phyloP scores from a whole-genome alignment of 192 early-diverging fungal genomes.

The Helicostylum pulchrum region DNA sequence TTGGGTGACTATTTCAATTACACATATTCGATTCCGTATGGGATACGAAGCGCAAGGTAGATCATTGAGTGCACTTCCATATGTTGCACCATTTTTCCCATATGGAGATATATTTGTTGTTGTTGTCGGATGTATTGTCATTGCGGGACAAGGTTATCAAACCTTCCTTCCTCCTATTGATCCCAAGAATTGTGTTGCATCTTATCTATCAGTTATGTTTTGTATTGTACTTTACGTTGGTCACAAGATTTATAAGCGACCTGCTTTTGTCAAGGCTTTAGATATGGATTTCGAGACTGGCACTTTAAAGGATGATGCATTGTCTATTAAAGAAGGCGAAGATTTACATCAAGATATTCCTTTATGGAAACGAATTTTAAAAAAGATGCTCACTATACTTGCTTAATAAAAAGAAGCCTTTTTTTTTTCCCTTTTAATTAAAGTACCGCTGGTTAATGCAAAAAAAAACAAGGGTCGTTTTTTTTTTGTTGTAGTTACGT shows the following conservation, averaged over 20 bases:
- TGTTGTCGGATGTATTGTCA: slow-evolving; percentile 56
- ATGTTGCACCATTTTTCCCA: slow-evolving; percentile 70
- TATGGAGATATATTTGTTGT: slow-evolving; percentile 68
- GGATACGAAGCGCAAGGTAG: slow-evolving; percentile 68
- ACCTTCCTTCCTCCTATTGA: slow-evolving; percentile 53
- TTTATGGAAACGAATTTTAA: slow-evolving; percentile 17
- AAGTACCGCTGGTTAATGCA: no score
- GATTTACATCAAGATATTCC: slow-evolving; percentile 2
- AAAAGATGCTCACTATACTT: slow-evolving; percentile 16
- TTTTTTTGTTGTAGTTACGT: no score
- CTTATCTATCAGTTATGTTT: slow-evolving; percentile 60
- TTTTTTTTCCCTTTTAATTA: no score
- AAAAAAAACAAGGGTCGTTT: no score
- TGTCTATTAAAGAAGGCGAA: slow-evolving; percentile 10
- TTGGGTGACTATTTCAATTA: slow-evolving; percentile 78
- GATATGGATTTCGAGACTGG: slow-evolving; percentile 62
- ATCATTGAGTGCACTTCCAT: slow-evolving; percentile 61
- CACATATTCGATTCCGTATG: slow-evolving; percentile 78
- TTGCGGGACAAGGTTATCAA: slow-evolving; percentile 55
- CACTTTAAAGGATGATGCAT: slow-evolving; percentile 26
- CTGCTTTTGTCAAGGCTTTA: slow-evolving; percentile 46
- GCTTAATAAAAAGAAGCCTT: slow-evolving; percentile 9
- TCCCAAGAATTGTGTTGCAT: slow-evolving; percentile 50
- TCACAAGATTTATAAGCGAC: slow-evolving; percentile 48
- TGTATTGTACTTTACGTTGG: slow-evolving; percentile 54